These are phyloP conservation scores for Ogataea chonburiensis DNA, from an alignment of 805 yeast genomes.

Conservation along the genomic window DNA sequence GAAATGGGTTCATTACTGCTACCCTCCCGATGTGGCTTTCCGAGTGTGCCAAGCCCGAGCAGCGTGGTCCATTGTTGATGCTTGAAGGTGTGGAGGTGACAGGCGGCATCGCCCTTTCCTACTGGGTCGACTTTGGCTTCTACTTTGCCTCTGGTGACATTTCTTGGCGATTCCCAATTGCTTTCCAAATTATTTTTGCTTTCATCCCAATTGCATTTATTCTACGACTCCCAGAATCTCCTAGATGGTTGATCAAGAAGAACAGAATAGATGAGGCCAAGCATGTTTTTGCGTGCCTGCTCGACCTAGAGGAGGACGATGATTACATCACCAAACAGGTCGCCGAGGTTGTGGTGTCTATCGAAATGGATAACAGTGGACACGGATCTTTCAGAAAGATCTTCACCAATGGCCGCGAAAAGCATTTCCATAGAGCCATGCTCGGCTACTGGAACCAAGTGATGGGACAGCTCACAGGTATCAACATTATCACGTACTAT, in stretches of 20 bases:
- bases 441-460: constrained; percentile 44
- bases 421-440: constrained; percentile 46
- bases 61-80: constrained; percentile 33
- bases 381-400: constrained; percentile 30
- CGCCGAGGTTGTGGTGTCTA: constrained; percentile 20
- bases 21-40: constrained; percentile 38
- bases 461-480: constrained; percentile 53
- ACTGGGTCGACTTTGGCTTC: constrained; percentile 39
- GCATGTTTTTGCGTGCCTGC: constrained; percentile 40
- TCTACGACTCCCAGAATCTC: constrained; percentile 39
- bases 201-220: constrained; percentile 18
- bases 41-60: constrained; percentile 34
- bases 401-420: constrained; percentile 41
- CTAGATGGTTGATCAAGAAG: constrained; percentile 42
- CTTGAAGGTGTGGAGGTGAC: constrained; percentile 31
- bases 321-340: constrained; percentile 16
- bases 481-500: constrained; percentile 56
- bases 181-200: constrained; percentile 33
- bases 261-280: constrained; percentile 45
- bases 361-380: constrained; percentile 21
- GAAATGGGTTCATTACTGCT: constrained; percentile 36
- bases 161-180: constrained; percentile 38
- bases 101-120: constrained; percentile 34
- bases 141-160: constrained; percentile 30
- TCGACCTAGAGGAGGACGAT: constrained; percentile 29